Percentiles rank a stretch among this genome's conserved stretches.
These are phyloP conservation scores for Lasiodiplodia hormozganensis DNA, from an alignment of 2,329 filamentous ascomycete genomes.

Conservation along the genomic window DNA sequence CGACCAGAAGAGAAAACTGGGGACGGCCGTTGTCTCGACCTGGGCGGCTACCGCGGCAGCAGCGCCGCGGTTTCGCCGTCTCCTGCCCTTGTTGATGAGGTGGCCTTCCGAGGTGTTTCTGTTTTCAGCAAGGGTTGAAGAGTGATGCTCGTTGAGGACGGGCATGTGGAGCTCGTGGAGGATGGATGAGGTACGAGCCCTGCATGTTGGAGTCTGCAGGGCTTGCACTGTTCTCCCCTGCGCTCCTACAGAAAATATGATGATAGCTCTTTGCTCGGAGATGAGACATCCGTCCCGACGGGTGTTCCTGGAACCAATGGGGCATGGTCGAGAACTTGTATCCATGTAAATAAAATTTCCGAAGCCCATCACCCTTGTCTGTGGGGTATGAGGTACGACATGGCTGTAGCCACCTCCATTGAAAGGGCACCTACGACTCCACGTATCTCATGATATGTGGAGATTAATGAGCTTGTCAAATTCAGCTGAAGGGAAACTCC, in stretches of 20 bases:
- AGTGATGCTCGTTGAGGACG: not conserved
- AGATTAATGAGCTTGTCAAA: not conserved
- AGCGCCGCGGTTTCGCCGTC: constrained; percentile 19
- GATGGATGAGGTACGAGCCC: not conserved
- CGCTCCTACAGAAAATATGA: not conserved
- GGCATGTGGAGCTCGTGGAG: not conserved
- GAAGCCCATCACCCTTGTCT: not conserved
- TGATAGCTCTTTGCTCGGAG: constrained; percentile 3
- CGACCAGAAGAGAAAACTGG: not conserved
- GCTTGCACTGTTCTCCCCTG: constrained; percentile 7
- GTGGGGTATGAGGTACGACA: not conserved
- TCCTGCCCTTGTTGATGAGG: not conserved
- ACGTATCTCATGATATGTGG: constrained; percentile 7
- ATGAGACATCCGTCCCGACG: constrained; percentile 9
- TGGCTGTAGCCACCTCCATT: not conserved
- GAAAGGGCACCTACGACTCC: not conserved
- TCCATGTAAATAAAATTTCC: constrained; percentile 11
- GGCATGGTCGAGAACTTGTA: not conserved
- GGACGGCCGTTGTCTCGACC: constrained; percentile 3
- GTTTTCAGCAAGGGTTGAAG: not conserved
- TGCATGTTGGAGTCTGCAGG: constrained; percentile 4
- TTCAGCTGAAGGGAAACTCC: not conserved
- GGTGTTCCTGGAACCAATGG: constrained; percentile 10
- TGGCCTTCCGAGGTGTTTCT: not conserved
- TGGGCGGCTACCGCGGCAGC: constrained; percentile 1